Percentiles rank a stretch among this genome's conserved stretches.
These are phyloP conservation scores for Uronychia setigera DNA, from an alignment of 73 alveolate genomes.

Conservation along the genomic window DNA sequence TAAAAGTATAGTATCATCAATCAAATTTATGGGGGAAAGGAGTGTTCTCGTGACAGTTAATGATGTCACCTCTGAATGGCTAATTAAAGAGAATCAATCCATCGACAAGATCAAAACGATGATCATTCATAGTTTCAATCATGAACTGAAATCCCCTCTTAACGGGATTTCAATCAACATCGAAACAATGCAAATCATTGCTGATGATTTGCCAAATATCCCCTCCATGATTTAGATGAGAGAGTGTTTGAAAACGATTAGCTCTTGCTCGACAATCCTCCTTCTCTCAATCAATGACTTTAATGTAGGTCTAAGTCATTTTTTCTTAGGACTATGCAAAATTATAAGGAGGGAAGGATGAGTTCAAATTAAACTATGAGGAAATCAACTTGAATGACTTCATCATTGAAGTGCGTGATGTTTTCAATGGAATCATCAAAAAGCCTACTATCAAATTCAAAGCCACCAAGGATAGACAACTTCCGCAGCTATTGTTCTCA, in stretches of 20 bases:
- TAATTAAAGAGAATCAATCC: too few species aligned
- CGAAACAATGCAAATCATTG: too few species aligned
- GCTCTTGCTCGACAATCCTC: background rate
- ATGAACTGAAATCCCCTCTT: too few species aligned
- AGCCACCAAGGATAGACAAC: background rate
- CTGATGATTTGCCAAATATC: too few species aligned
- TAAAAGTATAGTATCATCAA: too few species aligned
- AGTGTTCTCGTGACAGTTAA: too few species aligned
- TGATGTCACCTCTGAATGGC: too few species aligned
- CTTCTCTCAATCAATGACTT: background rate
- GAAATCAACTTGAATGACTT: background rate
- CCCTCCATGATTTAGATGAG: too few species aligned
- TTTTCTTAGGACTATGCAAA: background rate
- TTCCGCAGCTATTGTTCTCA: background rate
- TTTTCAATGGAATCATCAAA: background rate
- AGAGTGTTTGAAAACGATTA: background rate
- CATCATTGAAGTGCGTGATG: background rate
- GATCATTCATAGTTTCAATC: too few species aligned
- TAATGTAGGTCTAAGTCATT: background rate
- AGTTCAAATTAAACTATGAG: background rate
- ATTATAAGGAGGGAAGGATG: background rate
- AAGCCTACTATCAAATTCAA: background rate
- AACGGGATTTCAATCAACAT: too few species aligned
- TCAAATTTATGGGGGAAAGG: too few species aligned
- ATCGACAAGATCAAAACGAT: too few species aligned